A percentile compares a stretch with the other conserved stretches of the same genome.
Evolutionary conservation across 2,329 filamentous ascomycete genomes (phyloP).

Genomic region (Ophiocordyceps camponoti-saundersi): DNA sequence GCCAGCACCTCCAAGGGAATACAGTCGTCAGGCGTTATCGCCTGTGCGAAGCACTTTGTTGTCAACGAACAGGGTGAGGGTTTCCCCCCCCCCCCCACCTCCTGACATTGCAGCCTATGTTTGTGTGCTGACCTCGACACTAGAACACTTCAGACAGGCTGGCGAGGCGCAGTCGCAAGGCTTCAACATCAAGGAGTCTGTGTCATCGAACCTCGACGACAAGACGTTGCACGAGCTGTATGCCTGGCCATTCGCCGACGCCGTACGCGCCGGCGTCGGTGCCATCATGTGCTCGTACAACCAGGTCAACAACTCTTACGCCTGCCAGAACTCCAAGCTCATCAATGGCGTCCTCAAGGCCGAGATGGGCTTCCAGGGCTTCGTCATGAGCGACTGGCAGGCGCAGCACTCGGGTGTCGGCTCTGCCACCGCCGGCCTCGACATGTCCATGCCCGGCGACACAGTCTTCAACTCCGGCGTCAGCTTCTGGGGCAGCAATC

Average conservation of each 20-base stretch:
- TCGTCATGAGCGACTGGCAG: slow-evolving; percentile 67
- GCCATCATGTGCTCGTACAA: slow-evolving; percentile 55
- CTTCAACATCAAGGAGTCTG: slow-evolving; percentile 42
- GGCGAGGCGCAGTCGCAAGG: slow-evolving; percentile 34
- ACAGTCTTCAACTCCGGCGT: slow-evolving; percentile 54
- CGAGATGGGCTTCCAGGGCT: slow-evolving; percentile 68
- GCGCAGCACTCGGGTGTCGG: slow-evolving; percentile 56
- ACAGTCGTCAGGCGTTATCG: slow-evolving; percentile 66
- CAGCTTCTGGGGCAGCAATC: slow-evolving; percentile 71
- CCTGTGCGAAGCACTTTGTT: slow-evolving; percentile 65
- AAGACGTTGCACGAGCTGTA: slow-evolving; percentile 62
- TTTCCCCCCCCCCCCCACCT: too few relatives aligned
- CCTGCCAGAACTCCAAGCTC: slow-evolving; percentile 62
- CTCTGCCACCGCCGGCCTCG: slow-evolving; percentile 54
- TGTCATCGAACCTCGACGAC: slow-evolving; percentile 51
- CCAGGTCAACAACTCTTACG: slow-evolving; percentile 65
- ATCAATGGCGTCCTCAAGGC: slow-evolving; percentile 63
- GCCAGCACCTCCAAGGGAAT: slow-evolving; percentile 63
- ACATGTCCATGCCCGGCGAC: slow-evolving; percentile 85
- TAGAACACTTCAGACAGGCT: slow-evolving; percentile 54
- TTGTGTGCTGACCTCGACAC: slow-evolving; percentile 2
- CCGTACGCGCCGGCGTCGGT: slow-evolving; percentile 48
- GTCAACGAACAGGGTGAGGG: slow-evolving; percentile 46
- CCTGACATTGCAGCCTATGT: neutral
- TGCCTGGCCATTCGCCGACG: slow-evolving; percentile 63